Percentiles rank a stretch among this genome's conserved stretches.
phyloP scores from a whole-genome alignment of 306 rosid genomes.

The Rubus parviflorus region DNA sequence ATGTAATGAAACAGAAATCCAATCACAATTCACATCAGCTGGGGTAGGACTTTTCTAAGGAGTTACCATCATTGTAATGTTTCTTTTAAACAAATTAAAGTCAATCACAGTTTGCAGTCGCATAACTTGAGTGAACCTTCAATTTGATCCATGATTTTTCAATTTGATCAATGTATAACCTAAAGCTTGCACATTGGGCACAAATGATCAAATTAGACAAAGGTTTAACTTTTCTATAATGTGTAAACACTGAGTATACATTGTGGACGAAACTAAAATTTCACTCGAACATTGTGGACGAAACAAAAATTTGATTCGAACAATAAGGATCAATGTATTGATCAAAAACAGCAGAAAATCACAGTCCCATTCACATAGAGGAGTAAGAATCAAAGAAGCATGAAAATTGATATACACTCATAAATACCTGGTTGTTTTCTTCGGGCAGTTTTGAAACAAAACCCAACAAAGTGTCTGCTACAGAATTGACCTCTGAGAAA shows the following conservation, averaged over 20 bases:
- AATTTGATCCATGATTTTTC: background rate
- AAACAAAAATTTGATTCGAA: background rate
- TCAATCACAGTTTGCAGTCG: background rate
- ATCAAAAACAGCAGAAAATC: background rate
- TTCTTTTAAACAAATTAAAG: background rate
- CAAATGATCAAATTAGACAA: background rate
- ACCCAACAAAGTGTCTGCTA: conserved; percentile 36
- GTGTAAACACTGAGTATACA: background rate
- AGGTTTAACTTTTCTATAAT: background rate
- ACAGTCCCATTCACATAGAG: background rate
- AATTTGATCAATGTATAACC: background rate
- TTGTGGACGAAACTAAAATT: too few relatives aligned
- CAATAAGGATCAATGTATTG: background rate
- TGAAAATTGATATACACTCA: background rate
- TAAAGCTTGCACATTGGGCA: background rate
- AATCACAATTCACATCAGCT: background rate
- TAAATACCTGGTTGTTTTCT: conserved; percentile 52
- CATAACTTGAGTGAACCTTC: background rate
- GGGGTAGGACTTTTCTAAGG: background rate
- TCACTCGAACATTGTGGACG: background rate
- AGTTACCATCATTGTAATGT: background rate
- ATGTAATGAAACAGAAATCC: background rate
- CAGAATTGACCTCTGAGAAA: conserved; percentile 62
- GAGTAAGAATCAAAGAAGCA: background rate
- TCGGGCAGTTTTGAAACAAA: conserved; percentile 34